Evolutionary conservation across 257 asterid genomes (phyloP).

Genomic region (Leonotis leonurus): DNA sequence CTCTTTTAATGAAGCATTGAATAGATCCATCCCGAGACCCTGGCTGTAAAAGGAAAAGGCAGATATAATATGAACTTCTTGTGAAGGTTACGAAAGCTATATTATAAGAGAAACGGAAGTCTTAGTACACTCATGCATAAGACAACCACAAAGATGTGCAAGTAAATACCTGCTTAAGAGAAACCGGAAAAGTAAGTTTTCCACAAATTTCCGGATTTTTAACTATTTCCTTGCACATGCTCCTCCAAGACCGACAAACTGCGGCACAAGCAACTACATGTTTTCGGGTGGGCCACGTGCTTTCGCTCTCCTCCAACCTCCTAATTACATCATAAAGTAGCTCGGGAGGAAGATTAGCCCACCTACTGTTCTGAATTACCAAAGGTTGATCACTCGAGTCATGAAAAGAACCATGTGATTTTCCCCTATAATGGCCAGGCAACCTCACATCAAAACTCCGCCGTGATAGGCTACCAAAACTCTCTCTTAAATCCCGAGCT

Average conservation of each 20-base stretch:
- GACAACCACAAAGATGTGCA: neutral
- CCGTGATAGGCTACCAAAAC: constrained; percentile 50
- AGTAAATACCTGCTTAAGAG: constrained; percentile 46
- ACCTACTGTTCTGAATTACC: constrained; percentile 35
- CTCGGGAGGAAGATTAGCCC: constrained; percentile 60
- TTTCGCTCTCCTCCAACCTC: constrained; percentile 56
- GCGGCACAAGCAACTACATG: constrained; percentile 51
- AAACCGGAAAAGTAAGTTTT: constrained; percentile 51
- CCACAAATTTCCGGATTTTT: constrained; percentile 40
- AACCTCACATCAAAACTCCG: constrained; percentile 47
- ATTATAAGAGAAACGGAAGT: neutral
- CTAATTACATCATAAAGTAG: constrained; percentile 45
- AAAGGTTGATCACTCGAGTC: constrained; percentile 32
- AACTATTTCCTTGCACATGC: constrained; percentile 50
- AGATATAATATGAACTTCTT: neutral
- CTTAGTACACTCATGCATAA: neutral
- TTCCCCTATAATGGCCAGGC: constrained; percentile 40
- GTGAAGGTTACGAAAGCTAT: neutral
- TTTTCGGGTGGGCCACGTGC: constrained; percentile 50
- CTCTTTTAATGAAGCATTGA: constrained; percentile 67
- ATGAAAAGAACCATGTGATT: constrained; percentile 39
- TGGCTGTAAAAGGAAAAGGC: constrained; percentile 29
- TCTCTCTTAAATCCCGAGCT: constrained; percentile 50
- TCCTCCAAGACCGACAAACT: constrained; percentile 55
- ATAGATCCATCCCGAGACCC: constrained; percentile 59